Evolutionary conservation across 208 protist genomes (phyloP).

Genomic region (Crithidia sp.): DNA sequence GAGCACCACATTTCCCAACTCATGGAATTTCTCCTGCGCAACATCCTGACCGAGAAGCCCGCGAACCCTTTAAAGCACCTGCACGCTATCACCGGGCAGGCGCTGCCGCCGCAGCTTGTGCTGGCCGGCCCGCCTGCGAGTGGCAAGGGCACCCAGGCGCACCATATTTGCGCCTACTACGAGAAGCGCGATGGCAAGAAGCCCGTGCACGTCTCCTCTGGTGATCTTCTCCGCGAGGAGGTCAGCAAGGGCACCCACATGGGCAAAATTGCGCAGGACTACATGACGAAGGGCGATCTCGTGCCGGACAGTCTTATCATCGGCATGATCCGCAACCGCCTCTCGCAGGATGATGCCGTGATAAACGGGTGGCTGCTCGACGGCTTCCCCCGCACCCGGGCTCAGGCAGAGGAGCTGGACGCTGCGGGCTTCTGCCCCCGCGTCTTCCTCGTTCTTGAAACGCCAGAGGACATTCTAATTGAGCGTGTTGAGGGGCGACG

Average conservation of each 20-base stretch:
- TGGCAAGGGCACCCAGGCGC: slow-evolving; percentile 84
- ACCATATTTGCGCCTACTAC: slow-evolving; percentile 60
- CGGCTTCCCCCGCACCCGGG: slow-evolving; percentile 88
- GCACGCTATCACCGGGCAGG: slow-evolving; percentile 45
- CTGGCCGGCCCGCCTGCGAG: slow-evolving; percentile 83
- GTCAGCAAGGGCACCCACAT: slow-evolving; percentile 55
- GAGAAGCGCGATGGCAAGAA: slow-evolving; percentile 33
- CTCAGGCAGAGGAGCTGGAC: slow-evolving; percentile 83
- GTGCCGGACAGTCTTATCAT: slow-evolving; percentile 83
- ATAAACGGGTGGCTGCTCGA: slow-evolving; percentile 91
- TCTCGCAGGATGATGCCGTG: slow-evolving; percentile 70
- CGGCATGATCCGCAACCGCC: slow-evolving; percentile 65
- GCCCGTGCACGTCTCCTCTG: slow-evolving; percentile 86
- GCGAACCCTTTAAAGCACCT: slow-evolving; percentile 68
- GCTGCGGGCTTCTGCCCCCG: slow-evolving; percentile 65
- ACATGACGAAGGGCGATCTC: slow-evolving; percentile 70
- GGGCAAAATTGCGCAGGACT: slow-evolving; percentile 65
- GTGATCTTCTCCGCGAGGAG: slow-evolving; percentile 83
- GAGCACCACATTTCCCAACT: slow-evolving; percentile 80
- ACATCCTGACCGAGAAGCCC: slow-evolving; percentile 72
- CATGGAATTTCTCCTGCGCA: slow-evolving; percentile 84
- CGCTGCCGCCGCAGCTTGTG: slow-evolving; percentile 74
- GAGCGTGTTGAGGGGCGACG: slow-evolving; percentile 88
- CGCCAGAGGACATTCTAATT: slow-evolving; percentile 73
- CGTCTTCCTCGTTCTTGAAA: slow-evolving; percentile 73